Conservation (phyloP, 1,284 basidiomycete species). For the Apiotrichum domesticum region DNA sequence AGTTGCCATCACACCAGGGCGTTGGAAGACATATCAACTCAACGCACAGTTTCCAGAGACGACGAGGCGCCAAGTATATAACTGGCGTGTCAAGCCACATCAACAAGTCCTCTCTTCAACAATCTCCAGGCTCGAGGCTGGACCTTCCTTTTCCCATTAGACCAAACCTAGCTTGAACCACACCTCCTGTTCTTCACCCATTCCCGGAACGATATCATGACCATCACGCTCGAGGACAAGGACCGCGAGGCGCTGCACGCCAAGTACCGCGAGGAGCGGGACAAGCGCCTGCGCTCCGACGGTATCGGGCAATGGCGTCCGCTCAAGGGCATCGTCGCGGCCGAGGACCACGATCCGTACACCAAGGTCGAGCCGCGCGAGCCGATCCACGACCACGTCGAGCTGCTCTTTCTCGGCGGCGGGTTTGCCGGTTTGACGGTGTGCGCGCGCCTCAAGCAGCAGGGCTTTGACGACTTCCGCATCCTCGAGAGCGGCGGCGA, state of each 20-base stretch:
- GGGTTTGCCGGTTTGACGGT: slow-evolving; percentile 12
- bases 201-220: too few relatives aligned
- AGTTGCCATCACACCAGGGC: too few relatives aligned
- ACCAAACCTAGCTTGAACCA: too few relatives aligned
- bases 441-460: slow-evolving; percentile 12
- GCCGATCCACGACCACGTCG: slow-evolving; percentile 13
- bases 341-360: slow-evolving; percentile 11
- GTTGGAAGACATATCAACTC: too few relatives aligned
- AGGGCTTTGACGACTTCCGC: slow-evolving; percentile 2
- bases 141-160: too few relatives aligned
- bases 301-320: slow-evolving; percentile 7
- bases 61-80: too few relatives aligned
- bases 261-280: slow-evolving; percentile 10
- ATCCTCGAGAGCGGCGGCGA: slow-evolving; percentile 15
- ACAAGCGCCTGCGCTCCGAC: slow-evolving; percentile 9
- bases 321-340: slow-evolving; percentile 1
- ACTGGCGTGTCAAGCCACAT: too few relatives aligned
- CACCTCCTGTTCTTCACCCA: too few relatives aligned
- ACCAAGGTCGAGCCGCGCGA: slow-evolving; percentile 8
- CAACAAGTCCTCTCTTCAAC: too few relatives aligned
- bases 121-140: too few relatives aligned
- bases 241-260: slow-evolving; percentile 8
- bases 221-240: too few relatives aligned
- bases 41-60: too few relatives aligned
- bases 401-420: slow-evolving; percentile 12